phyloP scores from a whole-genome alignment of 345 rosid genomes.

The Hypericum androsaemum region DNA sequence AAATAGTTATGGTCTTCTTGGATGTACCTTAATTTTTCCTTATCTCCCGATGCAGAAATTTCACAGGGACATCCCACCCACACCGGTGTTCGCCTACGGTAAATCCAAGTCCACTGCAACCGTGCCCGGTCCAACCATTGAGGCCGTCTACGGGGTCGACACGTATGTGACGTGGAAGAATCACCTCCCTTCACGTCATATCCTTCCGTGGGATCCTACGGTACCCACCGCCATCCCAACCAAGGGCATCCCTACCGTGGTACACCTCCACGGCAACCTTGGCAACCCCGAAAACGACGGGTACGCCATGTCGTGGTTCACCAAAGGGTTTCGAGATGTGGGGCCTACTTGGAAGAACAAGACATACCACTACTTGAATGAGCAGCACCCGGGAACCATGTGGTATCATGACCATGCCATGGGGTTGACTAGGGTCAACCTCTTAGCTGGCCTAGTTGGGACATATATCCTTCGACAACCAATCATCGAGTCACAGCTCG shows the following conservation, averaged over 20 bases:
- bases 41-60: constrained; percentile 19
- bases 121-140: constrained; percentile 18
- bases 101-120: constrained; percentile 6
- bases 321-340: constrained; percentile 5
- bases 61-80: constrained; percentile 13
- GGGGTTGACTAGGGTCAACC: constrained; percentile 20
- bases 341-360: constrained; percentile 8
- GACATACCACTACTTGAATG: constrained; percentile 12
- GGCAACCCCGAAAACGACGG: constrained; percentile 12
- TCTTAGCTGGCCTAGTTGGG: constrained; percentile 15
- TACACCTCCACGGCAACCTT: constrained; percentile 18
- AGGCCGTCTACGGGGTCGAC: constrained; percentile 6
- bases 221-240: constrained; percentile 12
- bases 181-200: constrained; percentile 13
- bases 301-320: constrained; percentile 17
- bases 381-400: constrained; percentile 13
- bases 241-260: constrained; percentile 19
- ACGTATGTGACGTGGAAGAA: constrained; percentile 14
- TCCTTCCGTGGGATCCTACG: constrained; percentile 20
- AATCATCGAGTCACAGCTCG: constrained; percentile 1
- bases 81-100: constrained; percentile 17
- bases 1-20: no score
- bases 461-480: constrained; percentile 10
- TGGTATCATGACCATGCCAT: constrained; percentile 23
- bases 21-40: no score